Base-by-base conservation (phyloP, 306 rosid genomes). In the Psophocarpus tetragonolobus region DNA sequence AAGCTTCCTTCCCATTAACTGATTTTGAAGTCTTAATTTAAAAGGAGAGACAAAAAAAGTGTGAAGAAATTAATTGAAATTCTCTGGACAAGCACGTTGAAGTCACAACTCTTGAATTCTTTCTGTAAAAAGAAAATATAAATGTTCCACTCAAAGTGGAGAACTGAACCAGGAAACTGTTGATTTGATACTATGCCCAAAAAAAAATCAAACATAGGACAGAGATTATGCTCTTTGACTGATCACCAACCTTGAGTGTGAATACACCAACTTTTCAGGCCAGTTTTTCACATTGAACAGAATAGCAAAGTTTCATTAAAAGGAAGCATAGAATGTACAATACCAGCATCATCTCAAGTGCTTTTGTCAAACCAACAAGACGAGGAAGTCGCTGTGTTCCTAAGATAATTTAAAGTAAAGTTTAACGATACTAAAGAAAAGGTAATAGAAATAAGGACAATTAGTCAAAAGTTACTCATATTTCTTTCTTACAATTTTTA, bases 321-420 rank as follows among this genome's bases (percentile, higher is more conserved):
- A 64, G 20, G 36, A 80, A 65, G 36, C n/a, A 47, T 41, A 51
- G 72, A 27, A 53, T 8, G 82, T 8, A 68, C 76, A 88, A 75
- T 80, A 96, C 98, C 94, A 96, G 83, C 84, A 96, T 91, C 97
- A 96, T 96, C 68, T 96, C 98, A 82, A 96, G 93, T 18, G 90
- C 90, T 89, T 91, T 96, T 79, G 97, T 4, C 57, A 96, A 87
- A 74, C 99, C 99, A 86, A 96, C 98, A 74, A 96, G 99, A 61
- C 99, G 97, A 29, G 99, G 99, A 82, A 96, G 97, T 50, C 99
- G 89, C 77, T 96, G 99, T 4, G 99, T 96, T 80, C 99, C 99
- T 96, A 78, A 77, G 78, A 75, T 61, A 88, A 66, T 79, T 81
- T 20, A 83, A 67, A 58, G 62, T 75, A 66, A n/a, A 83, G 65